phyloP scores from a whole-genome alignment of 352 stramenopile species.

The Aphanomyces stellatus region DNA sequence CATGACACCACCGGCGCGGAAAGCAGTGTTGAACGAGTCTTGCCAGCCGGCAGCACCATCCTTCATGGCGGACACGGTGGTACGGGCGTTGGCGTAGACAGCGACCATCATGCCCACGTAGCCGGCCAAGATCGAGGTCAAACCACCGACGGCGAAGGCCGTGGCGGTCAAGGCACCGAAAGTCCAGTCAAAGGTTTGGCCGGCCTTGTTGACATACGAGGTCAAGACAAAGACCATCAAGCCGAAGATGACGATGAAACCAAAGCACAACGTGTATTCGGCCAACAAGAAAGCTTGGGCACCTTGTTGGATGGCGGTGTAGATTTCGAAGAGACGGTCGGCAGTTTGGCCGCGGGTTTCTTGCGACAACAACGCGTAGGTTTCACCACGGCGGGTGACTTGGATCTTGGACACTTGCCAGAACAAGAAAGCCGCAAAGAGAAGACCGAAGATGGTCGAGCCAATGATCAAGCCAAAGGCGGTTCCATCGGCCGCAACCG shows the following conservation, averaged over 20 bases:
- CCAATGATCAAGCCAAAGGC: constrained; percentile 20
- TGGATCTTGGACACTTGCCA: constrained; percentile 86
- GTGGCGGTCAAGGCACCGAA: constrained; percentile 92
- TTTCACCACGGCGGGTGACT: constrained; percentile 74
- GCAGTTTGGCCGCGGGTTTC: constrained; percentile 75
- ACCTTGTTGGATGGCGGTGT: constrained; percentile 95
- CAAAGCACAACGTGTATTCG: constrained; percentile 98
- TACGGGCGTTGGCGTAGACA: constrained; percentile 98
- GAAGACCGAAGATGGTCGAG: constrained; percentile 60
- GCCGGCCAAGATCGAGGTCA: constrained; percentile 96
- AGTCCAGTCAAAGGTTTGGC: constrained; percentile 77
- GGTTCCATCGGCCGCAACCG: background rate
- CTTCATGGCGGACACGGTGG: constrained; percentile 95
- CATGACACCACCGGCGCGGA: constrained; percentile 98
- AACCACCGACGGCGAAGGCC: constrained; percentile 95
- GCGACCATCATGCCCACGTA: constrained; percentile 99
- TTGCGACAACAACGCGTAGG: constrained; percentile 63
- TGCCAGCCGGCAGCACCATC: constrained; percentile 88
- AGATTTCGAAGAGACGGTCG: constrained; percentile 88
- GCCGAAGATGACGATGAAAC: constrained; percentile 91
- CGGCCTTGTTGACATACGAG: constrained; percentile 84
- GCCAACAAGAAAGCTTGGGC: constrained; percentile 96
- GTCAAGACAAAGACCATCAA: constrained; percentile 85
- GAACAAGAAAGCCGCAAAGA: constrained; percentile 79
- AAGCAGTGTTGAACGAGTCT: constrained; percentile 97